Evolutionary conservation across 2,329 filamentous ascomycete species (phyloP).

Genomic region (Claviceps cyperi): DNA sequence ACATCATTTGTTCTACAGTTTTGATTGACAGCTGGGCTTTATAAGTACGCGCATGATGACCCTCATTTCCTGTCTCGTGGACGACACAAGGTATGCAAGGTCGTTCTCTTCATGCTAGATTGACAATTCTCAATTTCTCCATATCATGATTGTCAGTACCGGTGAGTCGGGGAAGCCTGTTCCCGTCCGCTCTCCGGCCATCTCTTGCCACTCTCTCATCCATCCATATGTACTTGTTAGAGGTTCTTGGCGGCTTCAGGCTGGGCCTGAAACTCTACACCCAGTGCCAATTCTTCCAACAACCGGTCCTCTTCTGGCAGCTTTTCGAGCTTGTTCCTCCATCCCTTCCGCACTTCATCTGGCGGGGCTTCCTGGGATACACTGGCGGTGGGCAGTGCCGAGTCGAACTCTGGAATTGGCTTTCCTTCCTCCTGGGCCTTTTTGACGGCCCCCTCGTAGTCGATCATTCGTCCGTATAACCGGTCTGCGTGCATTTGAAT

Average conservation of each 20-base stretch:
- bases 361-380: slow-evolving; percentile 16
- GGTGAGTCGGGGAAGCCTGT: slow-evolving; percentile 16
- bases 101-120: not conserved
- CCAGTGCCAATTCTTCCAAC: slow-evolving; percentile 49
- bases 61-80: not conserved
- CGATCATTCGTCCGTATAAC: slow-evolving; percentile 75
- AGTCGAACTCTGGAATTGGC: slow-evolving; percentile 44
- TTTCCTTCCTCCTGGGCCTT: slow-evolving; percentile 48
- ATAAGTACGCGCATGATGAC: not conserved
- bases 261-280: slow-evolving; percentile 47
- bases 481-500: slow-evolving; percentile 94
- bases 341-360: slow-evolving; percentile 33
- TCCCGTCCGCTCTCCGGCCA: slow-evolving; percentile 22
- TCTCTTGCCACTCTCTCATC: slow-evolving; percentile 42
- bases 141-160: slow-evolving; percentile 12
- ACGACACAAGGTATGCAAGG: not conserved
- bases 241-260: slow-evolving; percentile 43
- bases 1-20: not conserved
- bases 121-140: not conserved
- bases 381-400: slow-evolving; percentile 30
- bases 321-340: slow-evolving; percentile 42
- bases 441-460: slow-evolving; percentile 63
- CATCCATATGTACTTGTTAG: slow-evolving; percentile 33
- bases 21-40: not conserved
- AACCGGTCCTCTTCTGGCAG: slow-evolving; percentile 42